Evolutionary conservation across 2,329 filamentous ascomycete species (phyloP).

Genomic region (Epichloe gansuensis): DNA sequence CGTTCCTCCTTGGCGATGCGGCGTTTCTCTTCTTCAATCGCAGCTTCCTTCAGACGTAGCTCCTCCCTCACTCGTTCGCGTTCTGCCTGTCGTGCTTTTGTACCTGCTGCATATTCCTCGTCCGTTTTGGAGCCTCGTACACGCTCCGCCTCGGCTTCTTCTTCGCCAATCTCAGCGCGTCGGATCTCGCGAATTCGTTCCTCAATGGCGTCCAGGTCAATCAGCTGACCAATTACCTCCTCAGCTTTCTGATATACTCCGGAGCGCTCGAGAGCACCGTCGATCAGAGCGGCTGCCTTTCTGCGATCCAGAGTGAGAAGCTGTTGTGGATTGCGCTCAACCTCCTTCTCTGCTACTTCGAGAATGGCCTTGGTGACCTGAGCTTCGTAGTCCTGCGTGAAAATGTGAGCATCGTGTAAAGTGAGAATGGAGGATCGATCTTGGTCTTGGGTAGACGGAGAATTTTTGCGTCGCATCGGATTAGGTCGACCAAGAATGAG

Average conservation of each 20-base stretch:
- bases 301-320: constrained; percentile 61
- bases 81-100: constrained; percentile 43
- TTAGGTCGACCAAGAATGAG: not conserved
- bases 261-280: constrained; percentile 64
- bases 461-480: too few species aligned
- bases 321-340: constrained; percentile 59
- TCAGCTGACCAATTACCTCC: constrained; percentile 51
- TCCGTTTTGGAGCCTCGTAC: constrained; percentile 58
- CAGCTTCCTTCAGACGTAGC: constrained; percentile 43
- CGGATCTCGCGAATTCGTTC: constrained; percentile 56
- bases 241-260: constrained; percentile 64
- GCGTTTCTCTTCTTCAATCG: constrained; percentile 48
- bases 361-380: constrained; percentile 54
- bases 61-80: constrained; percentile 50
- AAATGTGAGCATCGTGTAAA: constrained; percentile 1
- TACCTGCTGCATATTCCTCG: constrained; percentile 58
- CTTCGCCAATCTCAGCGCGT: constrained; percentile 53
- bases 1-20: constrained; percentile 45
- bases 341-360: constrained; percentile 57
- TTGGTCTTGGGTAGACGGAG: constrained; percentile 10
- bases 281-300: constrained; percentile 62
- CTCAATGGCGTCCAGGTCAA: constrained; percentile 56
- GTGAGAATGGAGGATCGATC: not conserved
- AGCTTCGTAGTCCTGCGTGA: constrained; percentile 51
- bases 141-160: constrained; percentile 53